These are phyloP conservation scores for Trametes coccinea DNA, from an alignment of 768 basidiomycete genomes.

Conservation along the genomic window DNA sequence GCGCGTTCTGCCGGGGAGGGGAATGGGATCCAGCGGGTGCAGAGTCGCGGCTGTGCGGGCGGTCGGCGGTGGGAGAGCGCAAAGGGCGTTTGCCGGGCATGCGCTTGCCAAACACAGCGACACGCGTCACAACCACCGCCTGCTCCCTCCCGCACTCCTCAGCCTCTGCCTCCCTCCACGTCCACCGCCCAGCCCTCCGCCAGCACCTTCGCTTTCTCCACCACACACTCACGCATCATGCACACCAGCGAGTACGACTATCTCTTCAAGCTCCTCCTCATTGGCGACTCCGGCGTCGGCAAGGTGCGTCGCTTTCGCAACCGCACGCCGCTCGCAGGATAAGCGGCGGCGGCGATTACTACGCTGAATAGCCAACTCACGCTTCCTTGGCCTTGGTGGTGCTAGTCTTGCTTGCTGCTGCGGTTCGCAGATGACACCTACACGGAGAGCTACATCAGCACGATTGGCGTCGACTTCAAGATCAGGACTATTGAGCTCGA, in stretches of 20 bases:
- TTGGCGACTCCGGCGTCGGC: constrained; percentile 94
- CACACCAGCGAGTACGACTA: constrained; percentile 95
- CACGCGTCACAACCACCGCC: constrained; percentile 32
- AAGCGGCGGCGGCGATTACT: not conserved
- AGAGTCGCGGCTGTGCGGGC: constrained; percentile 24
- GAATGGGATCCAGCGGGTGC: constrained; percentile 20
- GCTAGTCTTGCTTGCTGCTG: constrained; percentile 85
- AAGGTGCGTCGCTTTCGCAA: constrained; percentile 51
- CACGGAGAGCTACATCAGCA: constrained; percentile 96
- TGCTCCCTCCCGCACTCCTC: constrained; percentile 22
- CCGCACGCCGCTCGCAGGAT: not conserved
- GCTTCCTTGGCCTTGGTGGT: not conserved
- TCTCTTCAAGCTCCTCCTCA: constrained; percentile 94
- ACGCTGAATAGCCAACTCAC: constrained; percentile 2
- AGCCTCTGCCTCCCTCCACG: constrained; percentile 24
- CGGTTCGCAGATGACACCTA: constrained; percentile 97
- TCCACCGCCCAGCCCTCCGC: constrained; percentile 11
- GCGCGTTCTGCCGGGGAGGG: constrained; percentile 1
- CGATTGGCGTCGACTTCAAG: constrained; percentile 99
- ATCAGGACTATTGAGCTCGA: constrained; percentile 98
- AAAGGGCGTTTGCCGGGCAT: constrained; percentile 27
- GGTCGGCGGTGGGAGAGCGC: constrained; percentile 28
- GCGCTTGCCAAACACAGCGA: constrained; percentile 27
- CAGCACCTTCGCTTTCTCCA: constrained; percentile 14
- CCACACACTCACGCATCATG: constrained; percentile 47